phyloP scores from a whole-genome alignment of 805 yeast species.

The Zygoascus bituminiphila region DNA sequence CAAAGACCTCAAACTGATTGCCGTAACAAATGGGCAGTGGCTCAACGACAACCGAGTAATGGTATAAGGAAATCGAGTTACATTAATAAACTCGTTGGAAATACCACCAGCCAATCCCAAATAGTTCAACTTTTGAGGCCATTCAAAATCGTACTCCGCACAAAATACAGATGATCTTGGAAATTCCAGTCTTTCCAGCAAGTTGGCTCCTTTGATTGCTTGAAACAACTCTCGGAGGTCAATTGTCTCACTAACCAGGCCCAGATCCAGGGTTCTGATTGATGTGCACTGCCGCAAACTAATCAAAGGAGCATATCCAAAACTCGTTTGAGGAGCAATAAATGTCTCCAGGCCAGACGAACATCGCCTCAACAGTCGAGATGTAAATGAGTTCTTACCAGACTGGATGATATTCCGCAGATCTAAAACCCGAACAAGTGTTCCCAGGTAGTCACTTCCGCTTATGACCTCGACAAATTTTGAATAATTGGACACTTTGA shows the following conservation, averaged over 20 bases:
- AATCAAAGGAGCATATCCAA: conserved; percentile 85
- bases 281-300: conserved; percentile 64
- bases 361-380: conserved; percentile 73
- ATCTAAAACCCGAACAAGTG: conserved; percentile 57
- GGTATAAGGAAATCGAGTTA: conserved; percentile 63
- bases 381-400: conserved; percentile 86
- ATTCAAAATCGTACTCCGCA: conserved; percentile 39
- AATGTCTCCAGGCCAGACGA: conserved; percentile 56
- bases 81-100: conserved; percentile 65
- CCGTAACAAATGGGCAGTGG: conserved; percentile 75
- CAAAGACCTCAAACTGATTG: conserved; percentile 54
- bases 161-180: conserved; percentile 83
- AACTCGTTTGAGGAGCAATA: conserved; percentile 90
- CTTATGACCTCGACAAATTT: conserved; percentile 64
- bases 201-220: conserved; percentile 54
- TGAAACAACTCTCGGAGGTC: conserved; percentile 71
- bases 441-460: conserved; percentile 42
- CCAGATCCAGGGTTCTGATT: conserved; percentile 60
- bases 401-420: conserved; percentile 75
- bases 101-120: conserved; percentile 84
- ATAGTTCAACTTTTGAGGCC: conserved; percentile 76
- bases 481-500: conserved; percentile 60
- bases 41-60: conserved; percentile 69
- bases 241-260: conserved; percentile 85
- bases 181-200: conserved; percentile 68